Conservation (phyloP, 352 stramenopile genomes). For the Phytophthora sp. region DNA sequence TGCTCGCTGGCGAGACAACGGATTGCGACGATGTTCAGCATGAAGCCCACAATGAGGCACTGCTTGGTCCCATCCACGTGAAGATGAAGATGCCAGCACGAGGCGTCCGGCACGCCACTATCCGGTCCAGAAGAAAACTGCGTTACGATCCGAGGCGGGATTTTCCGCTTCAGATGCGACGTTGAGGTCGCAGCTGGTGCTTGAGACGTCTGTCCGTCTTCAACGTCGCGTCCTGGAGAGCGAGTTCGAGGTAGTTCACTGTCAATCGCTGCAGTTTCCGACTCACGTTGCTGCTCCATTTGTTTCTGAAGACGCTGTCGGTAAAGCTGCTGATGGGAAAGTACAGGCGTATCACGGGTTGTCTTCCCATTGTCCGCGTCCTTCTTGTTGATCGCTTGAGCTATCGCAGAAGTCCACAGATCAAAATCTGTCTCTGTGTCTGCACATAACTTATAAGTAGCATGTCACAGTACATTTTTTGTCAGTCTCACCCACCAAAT, state of each 20-base stretch:
- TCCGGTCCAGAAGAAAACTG: conserved; percentile 36
- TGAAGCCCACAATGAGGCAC: conserved; percentile 77
- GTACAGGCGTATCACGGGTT: conserved; percentile 32
- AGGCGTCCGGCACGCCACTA: conserved; percentile 24
- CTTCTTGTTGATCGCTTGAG: conserved; percentile 80
- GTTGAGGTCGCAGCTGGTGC: background rate
- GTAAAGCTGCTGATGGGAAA: conserved; percentile 83
- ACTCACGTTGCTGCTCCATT: conserved; percentile 33
- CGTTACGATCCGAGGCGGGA: conserved; percentile 48
- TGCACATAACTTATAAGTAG: conserved; percentile 71
- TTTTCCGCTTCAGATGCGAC: conserved; percentile 24
- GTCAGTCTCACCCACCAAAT: conserved; percentile 14
- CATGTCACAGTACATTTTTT: conserved; percentile 19
- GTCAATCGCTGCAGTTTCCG: conserved; percentile 15
- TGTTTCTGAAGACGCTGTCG: conserved; percentile 71
- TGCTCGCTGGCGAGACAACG: conserved; percentile 70
- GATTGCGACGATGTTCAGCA: conserved; percentile 79
- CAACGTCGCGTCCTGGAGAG: background rate
- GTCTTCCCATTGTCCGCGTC: conserved; percentile 41
- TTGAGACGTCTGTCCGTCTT: conserved; percentile 2
- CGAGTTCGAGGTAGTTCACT: conserved; percentile 11
- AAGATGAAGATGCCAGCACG: conserved; percentile 61
- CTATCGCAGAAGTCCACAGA: conserved; percentile 79
- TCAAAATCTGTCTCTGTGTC: conserved; percentile 82
- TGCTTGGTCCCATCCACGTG: conserved; percentile 70